Evolutionary conservation across 1,284 basidiomycete genomes (phyloP), one percentile per base, ranked within the genome.

Genomic region (Bjerkandera adusta): DNA sequence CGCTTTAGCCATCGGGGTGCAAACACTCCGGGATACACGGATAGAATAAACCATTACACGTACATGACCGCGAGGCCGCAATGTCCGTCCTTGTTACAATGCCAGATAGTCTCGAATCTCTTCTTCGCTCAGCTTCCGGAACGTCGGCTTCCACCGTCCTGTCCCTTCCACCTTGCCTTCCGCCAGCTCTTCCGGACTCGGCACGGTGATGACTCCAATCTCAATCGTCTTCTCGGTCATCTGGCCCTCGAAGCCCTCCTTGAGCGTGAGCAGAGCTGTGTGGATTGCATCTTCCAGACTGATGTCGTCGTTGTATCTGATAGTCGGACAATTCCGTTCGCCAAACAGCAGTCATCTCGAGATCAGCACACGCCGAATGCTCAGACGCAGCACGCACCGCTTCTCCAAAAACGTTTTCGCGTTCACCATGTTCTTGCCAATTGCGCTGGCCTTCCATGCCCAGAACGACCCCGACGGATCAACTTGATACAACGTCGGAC

Each of bases 171-270:
- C 77, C 59, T 83, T 87, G 22, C 75, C 80, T 47, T 80, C 84
- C 55, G 85, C 84, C 47, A 91, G 73, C 62, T 92, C 88, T 55
- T 84, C 82, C 20, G 76, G 63, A 18, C 83, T 88, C 4, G 94
- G 92, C 13, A 92, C 89, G 42, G 91, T 92, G 51, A 99, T 82
- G 38, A 99, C 85, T 37, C 97, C 97, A 50, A 99, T 95, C 70
- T 99, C 97, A 62, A 99, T 97, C 27, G 97, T 99, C 75, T 98
- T 96, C 72, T 98, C 96, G 16, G 96, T 98, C 95, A 99, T 98
- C 66, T 98, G 91, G 11, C 97, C 97, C 69, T 99, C 97, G 59
- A 98, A 98, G 7, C 96, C 96, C 72, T 99, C 97, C 70, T 99
- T 99, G 54, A 99, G 76, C 16, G 97, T 99, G 55, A 99, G 72